Conservation (phyloP, 83 land plant genomes). For the Diphasiastrum complanatum region DNA sequence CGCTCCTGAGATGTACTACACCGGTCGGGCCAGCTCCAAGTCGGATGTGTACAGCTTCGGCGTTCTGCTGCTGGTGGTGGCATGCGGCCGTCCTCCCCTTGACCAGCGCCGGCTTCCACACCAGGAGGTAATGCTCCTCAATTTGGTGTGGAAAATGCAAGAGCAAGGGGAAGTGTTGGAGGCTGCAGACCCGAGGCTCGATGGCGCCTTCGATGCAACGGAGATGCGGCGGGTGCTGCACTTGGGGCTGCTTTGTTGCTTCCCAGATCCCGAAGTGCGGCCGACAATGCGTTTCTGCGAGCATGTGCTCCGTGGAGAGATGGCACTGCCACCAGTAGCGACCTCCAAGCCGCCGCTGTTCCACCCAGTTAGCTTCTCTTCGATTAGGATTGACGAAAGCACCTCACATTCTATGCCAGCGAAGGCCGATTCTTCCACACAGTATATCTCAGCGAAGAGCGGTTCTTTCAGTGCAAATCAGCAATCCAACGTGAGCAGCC, state of each 20-base stretch:
- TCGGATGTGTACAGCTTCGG: conserved; percentile 72
- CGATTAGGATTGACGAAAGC: no score
- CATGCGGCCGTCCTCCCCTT: conserved; percentile 35
- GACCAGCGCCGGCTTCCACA: conserved; percentile 34
- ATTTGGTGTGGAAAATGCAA: conserved; percentile 19
- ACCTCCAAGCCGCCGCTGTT: no score
- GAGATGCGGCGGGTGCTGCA: conserved; percentile 42
- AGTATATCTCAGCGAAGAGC: no score
- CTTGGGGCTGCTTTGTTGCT: conserved; percentile 45
- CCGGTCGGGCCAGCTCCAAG: conserved; percentile 46
- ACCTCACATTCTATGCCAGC: no score
- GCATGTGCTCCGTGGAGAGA: no score
- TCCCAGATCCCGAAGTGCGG: conserved; percentile 22
- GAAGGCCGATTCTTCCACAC: no score
- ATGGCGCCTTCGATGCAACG: conserved; percentile 28
- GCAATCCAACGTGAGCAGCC: no score
- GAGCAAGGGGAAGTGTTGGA: conserved; percentile 27
- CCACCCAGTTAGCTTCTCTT: no score
- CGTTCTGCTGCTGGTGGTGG: conserved; percentile 53
- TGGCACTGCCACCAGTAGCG: no score
- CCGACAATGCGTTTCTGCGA: conserved; percentile 29
- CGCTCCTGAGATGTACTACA: conserved; percentile 56
- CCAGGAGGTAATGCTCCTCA: conserved; percentile 32
- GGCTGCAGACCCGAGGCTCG: conserved; percentile 38
- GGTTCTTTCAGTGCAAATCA: no score